phyloP scores from a whole-genome alignment of 2,329 filamentous ascomycete genomes.

The Magnaporthales sp. region DNA sequence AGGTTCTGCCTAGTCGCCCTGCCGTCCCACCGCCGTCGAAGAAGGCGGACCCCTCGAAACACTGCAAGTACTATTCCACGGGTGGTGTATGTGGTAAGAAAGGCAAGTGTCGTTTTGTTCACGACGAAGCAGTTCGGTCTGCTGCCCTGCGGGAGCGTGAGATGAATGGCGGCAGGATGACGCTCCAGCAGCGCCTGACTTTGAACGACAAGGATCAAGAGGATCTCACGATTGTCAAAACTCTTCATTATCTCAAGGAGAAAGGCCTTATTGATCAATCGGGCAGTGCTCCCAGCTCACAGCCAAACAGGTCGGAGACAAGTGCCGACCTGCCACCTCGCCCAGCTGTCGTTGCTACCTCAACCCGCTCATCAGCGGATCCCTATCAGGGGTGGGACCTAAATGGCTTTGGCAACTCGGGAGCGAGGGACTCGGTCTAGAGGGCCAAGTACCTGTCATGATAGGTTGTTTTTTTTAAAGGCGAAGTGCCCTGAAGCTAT shows the following conservation, averaged over 20 bases:
- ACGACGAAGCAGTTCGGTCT: constrained; percentile 54
- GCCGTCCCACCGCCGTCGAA: constrained; percentile 37
- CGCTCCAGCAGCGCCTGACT: constrained; percentile 55
- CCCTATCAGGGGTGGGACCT: constrained; percentile 31
- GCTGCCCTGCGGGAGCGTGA: constrained; percentile 56
- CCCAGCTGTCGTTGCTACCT: constrained; percentile 19
- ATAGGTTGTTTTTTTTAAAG: neutral
- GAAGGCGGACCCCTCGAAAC: constrained; percentile 53
- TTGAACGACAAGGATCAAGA: constrained; percentile 62
- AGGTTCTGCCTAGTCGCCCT: constrained; percentile 43
- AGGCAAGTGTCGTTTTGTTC: constrained; percentile 67
- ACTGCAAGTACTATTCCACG: constrained; percentile 65
- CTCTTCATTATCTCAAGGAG: constrained; percentile 55
- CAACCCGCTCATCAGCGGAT: constrained; percentile 6
- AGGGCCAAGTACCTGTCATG: constrained; percentile 1
- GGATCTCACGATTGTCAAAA: constrained; percentile 56
- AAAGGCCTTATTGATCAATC: constrained; percentile 37
- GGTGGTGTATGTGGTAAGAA: constrained; percentile 63
- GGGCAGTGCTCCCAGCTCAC: constrained; percentile 12
- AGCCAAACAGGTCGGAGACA: constrained; percentile 12
- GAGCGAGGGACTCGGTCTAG: constrained; percentile 8
- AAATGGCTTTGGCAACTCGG: constrained; percentile 30
- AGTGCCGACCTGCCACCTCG: constrained; percentile 17
- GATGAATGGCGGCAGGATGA: constrained; percentile 56
- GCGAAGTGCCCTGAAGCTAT: neutral